Evolutionary conservation across 1,139 yeast genomes (phyloP).

Genomic region (Geotrichum europaeum): DNA sequence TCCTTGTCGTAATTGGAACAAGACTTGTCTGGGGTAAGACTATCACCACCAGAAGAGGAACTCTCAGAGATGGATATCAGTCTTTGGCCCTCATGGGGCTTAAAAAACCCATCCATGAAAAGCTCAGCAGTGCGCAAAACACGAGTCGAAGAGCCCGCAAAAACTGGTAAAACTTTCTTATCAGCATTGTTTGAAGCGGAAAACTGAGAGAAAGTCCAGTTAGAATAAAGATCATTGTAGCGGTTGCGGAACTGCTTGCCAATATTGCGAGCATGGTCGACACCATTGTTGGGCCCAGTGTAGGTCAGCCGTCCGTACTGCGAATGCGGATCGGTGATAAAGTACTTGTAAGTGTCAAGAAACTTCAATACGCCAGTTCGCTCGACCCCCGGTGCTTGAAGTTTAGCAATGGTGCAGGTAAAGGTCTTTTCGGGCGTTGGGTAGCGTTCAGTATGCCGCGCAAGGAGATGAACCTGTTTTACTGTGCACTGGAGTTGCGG

Average conservation of each 20-base stretch:
- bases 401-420: slow-evolving; percentile 12
- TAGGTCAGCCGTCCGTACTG: slow-evolving; percentile 19
- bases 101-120: slow-evolving; percentile 19
- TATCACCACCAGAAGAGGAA: slow-evolving; percentile 15
- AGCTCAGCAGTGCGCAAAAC: slow-evolving; percentile 19
- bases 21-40: slow-evolving; percentile 18
- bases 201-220: neutral
- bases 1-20: slow-evolving; percentile 12
- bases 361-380: slow-evolving; percentile 19
- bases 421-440: slow-evolving; percentile 18
- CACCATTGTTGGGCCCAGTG: slow-evolving; percentile 21
- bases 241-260: slow-evolving; percentile 14
- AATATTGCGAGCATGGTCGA: slow-evolving; percentile 9
- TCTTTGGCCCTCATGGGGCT: slow-evolving; percentile 5
- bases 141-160: slow-evolving; percentile 19
- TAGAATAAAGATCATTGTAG: slow-evolving; percentile 14
- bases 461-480: slow-evolving; percentile 21
- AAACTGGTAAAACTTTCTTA: slow-evolving; percentile 12
- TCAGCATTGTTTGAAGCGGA: neutral
- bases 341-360: slow-evolving; percentile 16
- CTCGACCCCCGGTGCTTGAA: slow-evolving; percentile 9
- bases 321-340: slow-evolving; percentile 13
- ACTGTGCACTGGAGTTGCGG: slow-evolving; percentile 16
- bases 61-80: slow-evolving; percentile 15
- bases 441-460: slow-evolving; percentile 22